phyloP scores from a whole-genome alignment of 2,329 filamentous ascomycete species.

The Ascochyta koolunga region DNA sequence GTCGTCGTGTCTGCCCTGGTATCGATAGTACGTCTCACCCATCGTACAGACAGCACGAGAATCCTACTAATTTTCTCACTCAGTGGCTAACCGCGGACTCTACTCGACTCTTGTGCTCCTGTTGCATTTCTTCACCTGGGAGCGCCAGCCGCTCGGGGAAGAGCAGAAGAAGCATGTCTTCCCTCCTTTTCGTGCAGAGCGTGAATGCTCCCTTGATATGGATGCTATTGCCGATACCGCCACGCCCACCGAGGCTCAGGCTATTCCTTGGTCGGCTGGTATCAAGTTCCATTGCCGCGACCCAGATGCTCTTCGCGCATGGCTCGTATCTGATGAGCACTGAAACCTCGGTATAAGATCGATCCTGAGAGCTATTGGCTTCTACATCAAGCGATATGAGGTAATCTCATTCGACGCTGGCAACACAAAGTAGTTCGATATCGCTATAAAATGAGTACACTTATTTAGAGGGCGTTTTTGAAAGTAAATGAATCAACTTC shows the following conservation, averaged over 20 bases:
- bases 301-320: constrained; percentile 1
- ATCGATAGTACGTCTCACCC: background rate
- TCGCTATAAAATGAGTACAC: too few relatives aligned
- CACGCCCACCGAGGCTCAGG: constrained; percentile 22
- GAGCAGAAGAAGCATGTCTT: constrained; percentile 23
- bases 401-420: too few relatives aligned
- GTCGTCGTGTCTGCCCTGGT: background rate
- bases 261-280: constrained; percentile 24
- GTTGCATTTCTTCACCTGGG: constrained; percentile 24
- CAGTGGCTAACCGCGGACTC: constrained; percentile 21
- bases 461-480: too few relatives aligned
- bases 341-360: background rate
- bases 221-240: constrained; percentile 21
- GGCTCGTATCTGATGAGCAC: background rate
- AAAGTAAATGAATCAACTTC: too few relatives aligned
- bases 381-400: too few relatives aligned
- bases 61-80: background rate
- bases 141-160: constrained; percentile 20
- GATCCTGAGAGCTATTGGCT: too few relatives aligned
- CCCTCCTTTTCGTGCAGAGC: constrained; percentile 33
- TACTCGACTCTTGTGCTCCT: constrained; percentile 24
- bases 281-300: constrained; percentile 26
- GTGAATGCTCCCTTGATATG: constrained; percentile 25
- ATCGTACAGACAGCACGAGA: background rate
- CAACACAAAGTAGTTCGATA: too few relatives aligned